Evolutionary conservation across 768 basidiomycete genomes (phyloP).

Genomic region (Suillus fuscotomentosus): DNA sequence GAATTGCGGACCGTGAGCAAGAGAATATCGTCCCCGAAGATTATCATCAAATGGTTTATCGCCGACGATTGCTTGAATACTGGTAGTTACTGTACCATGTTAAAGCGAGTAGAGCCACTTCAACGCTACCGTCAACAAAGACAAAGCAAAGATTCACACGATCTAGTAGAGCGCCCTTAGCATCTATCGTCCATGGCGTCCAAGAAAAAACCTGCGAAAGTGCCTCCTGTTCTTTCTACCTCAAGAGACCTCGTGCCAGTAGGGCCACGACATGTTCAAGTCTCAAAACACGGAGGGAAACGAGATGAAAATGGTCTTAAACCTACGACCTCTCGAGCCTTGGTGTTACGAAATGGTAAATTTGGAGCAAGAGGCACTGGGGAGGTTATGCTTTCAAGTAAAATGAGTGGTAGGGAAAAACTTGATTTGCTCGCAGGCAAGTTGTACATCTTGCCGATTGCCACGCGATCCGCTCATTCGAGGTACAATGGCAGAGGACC

Average conservation of each 20-base stretch:
- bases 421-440: constrained; percentile 75
- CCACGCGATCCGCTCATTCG: constrained; percentile 5
- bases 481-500: constrained; percentile 52
- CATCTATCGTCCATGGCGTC: constrained; percentile 12
- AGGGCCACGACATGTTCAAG: constrained; percentile 53
- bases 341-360: constrained; percentile 74
- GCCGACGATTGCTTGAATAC: background rate
- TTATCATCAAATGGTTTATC: background rate
- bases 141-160: background rate
- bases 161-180: background rate
- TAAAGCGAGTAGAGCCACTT: background rate
- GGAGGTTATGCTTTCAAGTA: constrained; percentile 56
- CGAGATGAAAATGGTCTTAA: constrained; percentile 50
- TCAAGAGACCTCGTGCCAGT: constrained; percentile 49
- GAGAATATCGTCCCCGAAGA: background rate
- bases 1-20: background rate
- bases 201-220: constrained; percentile 28
- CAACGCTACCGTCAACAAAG: background rate
- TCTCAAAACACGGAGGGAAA: constrained; percentile 30
- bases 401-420: constrained; percentile 75
- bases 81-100: background rate
- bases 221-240: constrained; percentile 10
- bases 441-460: constrained; percentile 12
- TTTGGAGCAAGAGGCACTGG: constrained; percentile 70
- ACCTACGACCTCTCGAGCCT: constrained; percentile 70